Percentiles rank a stretch among this genome's conserved stretches.
phyloP scores from a whole-genome alignment of 1,284 basidiomycete genomes.

The Moesziomyces parantarcticus region DNA sequence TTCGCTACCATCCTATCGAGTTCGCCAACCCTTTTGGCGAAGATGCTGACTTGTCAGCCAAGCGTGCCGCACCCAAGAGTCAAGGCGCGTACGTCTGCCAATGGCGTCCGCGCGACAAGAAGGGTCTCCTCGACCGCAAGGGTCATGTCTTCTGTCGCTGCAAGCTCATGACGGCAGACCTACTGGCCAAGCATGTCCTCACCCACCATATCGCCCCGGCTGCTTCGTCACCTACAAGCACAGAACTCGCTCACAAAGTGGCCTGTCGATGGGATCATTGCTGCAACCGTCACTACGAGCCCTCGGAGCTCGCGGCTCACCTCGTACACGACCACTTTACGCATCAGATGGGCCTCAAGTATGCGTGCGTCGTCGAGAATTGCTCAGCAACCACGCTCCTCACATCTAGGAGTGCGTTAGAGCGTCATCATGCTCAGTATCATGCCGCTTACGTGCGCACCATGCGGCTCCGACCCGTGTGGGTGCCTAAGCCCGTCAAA shows the following conservation, averaged over 20 bases:
- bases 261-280: constrained; percentile 36
- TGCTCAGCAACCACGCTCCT: constrained; percentile 17
- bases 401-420: constrained; percentile 13
- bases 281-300: constrained; percentile 28
- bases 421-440: constrained; percentile 18
- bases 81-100: constrained; percentile 14
- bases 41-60: constrained; percentile 9
- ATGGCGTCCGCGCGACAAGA: constrained; percentile 33
- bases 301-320: constrained; percentile 21
- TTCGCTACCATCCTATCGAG: constrained; percentile 15
- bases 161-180: constrained; percentile 27
- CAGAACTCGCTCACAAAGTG: neutral
- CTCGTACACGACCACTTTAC: constrained; percentile 34
- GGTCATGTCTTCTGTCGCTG: constrained; percentile 18
- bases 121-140: constrained; percentile 12
- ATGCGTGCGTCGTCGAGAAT: constrained; percentile 18
- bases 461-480: constrained; percentile 6
- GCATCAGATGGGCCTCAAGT: constrained; percentile 23
- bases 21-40: constrained; percentile 24
- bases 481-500: constrained; percentile 3
- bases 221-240: neutral
- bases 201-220: constrained; percentile 3
- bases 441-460: neutral
- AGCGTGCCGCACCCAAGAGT: constrained; percentile 3
- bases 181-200: constrained; percentile 26